Evolutionary conservation across 495 filamentous ascomycete species (phyloP).

Genomic region (Margaritispora aquatica): DNA sequence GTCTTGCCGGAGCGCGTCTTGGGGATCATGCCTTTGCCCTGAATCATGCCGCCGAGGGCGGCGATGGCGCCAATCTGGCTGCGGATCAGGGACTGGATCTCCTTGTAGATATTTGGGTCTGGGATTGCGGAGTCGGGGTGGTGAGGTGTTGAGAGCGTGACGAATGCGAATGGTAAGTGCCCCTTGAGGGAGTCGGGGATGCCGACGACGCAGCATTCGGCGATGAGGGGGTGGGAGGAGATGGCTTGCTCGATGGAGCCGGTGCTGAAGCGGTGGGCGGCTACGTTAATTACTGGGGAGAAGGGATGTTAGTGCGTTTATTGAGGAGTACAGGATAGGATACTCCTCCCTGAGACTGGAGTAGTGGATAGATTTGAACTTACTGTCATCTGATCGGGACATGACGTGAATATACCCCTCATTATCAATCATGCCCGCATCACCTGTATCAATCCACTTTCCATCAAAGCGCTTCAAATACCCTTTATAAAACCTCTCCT

Average conservation of each 20-base stretch:
- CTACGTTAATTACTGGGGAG: slow-evolving; percentile 96
- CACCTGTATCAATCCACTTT: slow-evolving; percentile 82
- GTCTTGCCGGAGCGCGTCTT: slow-evolving; percentile 89
- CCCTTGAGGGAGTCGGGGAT: slow-evolving; percentile 84
- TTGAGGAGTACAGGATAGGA: too few relatives aligned
- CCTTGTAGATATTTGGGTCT: slow-evolving; percentile 36
- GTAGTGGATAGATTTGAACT: too few relatives aligned
- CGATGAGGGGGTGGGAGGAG: slow-evolving; percentile 67
- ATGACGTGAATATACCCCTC: slow-evolving; percentile 84
- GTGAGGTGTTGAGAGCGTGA: slow-evolving; percentile 48
- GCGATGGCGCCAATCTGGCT: slow-evolving; percentile 85
- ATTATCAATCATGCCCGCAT: slow-evolving; percentile 77
- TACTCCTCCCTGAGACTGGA: too few relatives aligned
- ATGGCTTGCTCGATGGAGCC: slow-evolving; percentile 88
- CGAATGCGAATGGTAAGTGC: slow-evolving; percentile 84
- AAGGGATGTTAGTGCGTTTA: too few relatives aligned
- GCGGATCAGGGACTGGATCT: slow-evolving; percentile 64
- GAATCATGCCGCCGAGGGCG: slow-evolving; percentile 73
- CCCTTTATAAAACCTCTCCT: slow-evolving; percentile 72
- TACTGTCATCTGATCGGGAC: slow-evolving; percentile 80
- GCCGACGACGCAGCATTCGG: slow-evolving; percentile 77
- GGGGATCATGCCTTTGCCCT: slow-evolving; percentile 83
- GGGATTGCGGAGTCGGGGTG: slow-evolving; percentile 40
- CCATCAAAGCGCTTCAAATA: slow-evolving; percentile 78
- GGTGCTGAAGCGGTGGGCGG: slow-evolving; percentile 86